Base-by-base conservation (phyloP, 2,329 filamentous ascomycete species). In the Talaromyces rugulosus region DNA sequence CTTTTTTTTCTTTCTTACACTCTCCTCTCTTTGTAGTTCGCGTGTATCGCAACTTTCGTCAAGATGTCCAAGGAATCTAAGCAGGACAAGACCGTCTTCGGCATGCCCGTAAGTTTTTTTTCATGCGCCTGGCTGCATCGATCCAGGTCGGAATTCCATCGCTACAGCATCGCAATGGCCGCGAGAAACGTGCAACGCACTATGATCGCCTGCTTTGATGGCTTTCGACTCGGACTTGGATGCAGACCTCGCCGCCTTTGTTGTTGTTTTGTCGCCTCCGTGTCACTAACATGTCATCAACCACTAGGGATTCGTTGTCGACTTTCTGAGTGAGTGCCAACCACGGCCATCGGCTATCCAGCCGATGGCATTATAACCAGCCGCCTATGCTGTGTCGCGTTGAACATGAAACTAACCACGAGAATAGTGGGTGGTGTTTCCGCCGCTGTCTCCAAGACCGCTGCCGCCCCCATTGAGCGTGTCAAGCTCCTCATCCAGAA, bases 401-500 rank as follows among this genome's bases (percentile, higher is more conserved):
- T 34, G 40, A 18, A 40, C 16, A 60, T 56, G 34, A 31, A 61
- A 76, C 82, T 84, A 76, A 83, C 77, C 60, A 64, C n/a, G 69
- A 72, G 71, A 74, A 77, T 74, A 96, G 92, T 99, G 95, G 95
- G 95, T 90, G 95, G 95, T 97, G 90, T 99, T 74, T 97, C 95
- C 79, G 95, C 95, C 83, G 95, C 95, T 83, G 93, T 99, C 89
- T 99, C 95, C 81, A 99, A 99, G 92, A 99, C 95, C 74, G 95
- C 95, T 78, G 95, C 95, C 80, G 95, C 95, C 84, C 95, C 95
- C 84, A 99, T 99, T 76, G 95, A 99, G 93, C 95, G 95, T 92
- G 90, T 99, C 85, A 99, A 99, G 93, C 95, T 99, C 80, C 91
- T 99, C 79, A 96, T 99, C 86, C 95, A 99, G 88, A 99, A 99